Conservation (phyloP, 2,329 filamentous ascomycete species). For the Lasiodiplodia sp. region DNA sequence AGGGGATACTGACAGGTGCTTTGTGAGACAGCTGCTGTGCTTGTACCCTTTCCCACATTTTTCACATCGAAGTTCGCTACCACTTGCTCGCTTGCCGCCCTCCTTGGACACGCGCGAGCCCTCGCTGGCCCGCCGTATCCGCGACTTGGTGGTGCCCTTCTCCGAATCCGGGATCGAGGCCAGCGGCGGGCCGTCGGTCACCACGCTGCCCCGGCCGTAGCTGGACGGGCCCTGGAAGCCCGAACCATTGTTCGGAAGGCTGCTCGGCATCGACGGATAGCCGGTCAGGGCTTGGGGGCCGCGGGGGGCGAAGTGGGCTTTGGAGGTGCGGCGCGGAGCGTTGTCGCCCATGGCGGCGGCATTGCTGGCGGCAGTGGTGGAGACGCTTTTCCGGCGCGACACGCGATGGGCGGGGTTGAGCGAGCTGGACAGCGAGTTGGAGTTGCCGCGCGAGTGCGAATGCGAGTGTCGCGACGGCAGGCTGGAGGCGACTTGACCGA, state of each 20-base stretch:
- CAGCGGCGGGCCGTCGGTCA: slow-evolving; percentile 73
- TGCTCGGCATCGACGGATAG: slow-evolving; percentile 71
- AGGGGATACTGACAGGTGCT: slow-evolving; percentile 95
- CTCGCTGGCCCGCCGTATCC: slow-evolving; percentile 77
- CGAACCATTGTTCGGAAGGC: slow-evolving; percentile 65
- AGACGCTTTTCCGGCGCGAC: slow-evolving; percentile 91
- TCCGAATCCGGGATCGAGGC: slow-evolving; percentile 53
- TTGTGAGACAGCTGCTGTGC: slow-evolving; percentile 99
- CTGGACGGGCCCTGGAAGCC: slow-evolving; percentile 46
- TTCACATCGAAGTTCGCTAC: slow-evolving; percentile 90
- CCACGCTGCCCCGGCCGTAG: slow-evolving; percentile 65
- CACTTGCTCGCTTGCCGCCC: slow-evolving; percentile 77
- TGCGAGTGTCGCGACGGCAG: slow-evolving; percentile 60
- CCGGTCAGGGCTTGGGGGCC: slow-evolving; percentile 59
- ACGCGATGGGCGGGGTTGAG: slow-evolving; percentile 85
- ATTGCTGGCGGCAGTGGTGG: slow-evolving; percentile 75
- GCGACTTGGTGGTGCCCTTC: slow-evolving; percentile 58
- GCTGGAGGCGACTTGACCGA: slow-evolving; percentile 65
- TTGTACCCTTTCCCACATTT: slow-evolving; percentile 99
- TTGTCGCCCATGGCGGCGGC: slow-evolving; percentile 74
- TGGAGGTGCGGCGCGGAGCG: slow-evolving; percentile 74
- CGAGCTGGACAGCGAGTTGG: slow-evolving; percentile 80
- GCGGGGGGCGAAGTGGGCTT: slow-evolving; percentile 57
- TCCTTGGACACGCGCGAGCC: slow-evolving; percentile 78
- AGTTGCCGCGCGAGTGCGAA: slow-evolving; percentile 68